Conservation (phyloP, 2,329 filamentous ascomycete genomes). For the Lasiodiplodia sp. region DNA sequence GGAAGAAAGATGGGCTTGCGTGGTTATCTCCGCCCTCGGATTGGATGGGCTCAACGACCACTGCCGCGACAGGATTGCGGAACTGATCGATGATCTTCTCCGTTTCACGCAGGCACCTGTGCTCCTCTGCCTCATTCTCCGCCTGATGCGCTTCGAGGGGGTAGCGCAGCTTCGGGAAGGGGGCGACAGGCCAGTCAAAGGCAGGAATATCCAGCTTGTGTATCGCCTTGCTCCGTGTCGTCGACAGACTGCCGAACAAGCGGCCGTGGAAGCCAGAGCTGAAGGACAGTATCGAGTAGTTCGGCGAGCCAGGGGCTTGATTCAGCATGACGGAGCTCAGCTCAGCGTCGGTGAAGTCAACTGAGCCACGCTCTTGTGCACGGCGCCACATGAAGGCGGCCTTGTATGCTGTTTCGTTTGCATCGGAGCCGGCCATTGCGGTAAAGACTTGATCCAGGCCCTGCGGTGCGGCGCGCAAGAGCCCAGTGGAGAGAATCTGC, state of each 20-base stretch:
- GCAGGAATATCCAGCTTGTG: constrained; percentile 95
- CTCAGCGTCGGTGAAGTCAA: constrained; percentile 82
- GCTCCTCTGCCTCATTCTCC: constrained; percentile 82
- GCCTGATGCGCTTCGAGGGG: constrained; percentile 79
- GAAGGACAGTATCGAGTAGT: constrained; percentile 88
- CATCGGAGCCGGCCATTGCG: constrained; percentile 85
- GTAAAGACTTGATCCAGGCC: constrained; percentile 91
- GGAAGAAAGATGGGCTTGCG: constrained; percentile 87
- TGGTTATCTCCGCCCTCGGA: constrained; percentile 96
- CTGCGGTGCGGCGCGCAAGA: constrained; percentile 82
- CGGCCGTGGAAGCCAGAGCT: constrained; percentile 89
- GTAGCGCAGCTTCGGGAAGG: constrained; percentile 86
- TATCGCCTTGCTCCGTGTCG: constrained; percentile 90
- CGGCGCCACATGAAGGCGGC: constrained; percentile 93
- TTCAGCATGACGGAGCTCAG: constrained; percentile 80
- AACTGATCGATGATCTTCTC: constrained; percentile 81
- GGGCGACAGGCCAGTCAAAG: constrained; percentile 92
- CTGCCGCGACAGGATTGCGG: constrained; percentile 80
- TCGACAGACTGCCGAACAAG: constrained; percentile 85
- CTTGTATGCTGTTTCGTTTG: constrained; percentile 95
- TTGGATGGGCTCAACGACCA: constrained; percentile 89
- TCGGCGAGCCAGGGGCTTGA: constrained; percentile 76
- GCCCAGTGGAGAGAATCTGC: constrained; percentile 77
- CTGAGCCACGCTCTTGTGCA: constrained; percentile 78
- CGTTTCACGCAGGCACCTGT: constrained; percentile 80